Conservation (phyloP, 768 basidiomycete species). For the Boletellus ananas region DNA sequence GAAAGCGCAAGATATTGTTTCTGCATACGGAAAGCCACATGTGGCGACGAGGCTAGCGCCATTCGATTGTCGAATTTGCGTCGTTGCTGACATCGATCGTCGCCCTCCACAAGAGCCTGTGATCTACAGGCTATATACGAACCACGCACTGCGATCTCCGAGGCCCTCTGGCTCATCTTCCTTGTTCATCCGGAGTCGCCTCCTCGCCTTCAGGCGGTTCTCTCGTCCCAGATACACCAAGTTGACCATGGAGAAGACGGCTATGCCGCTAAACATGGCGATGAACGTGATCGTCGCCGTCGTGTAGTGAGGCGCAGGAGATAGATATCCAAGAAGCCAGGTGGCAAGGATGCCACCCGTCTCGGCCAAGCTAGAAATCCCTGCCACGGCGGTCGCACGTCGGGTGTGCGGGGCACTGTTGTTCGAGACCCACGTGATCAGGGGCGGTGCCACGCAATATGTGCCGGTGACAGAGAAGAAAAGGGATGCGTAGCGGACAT, state of each 20-base stretch:
- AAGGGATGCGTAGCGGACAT: slow-evolving; percentile 51
- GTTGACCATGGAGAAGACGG: slow-evolving; percentile 36
- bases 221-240: slow-evolving; percentile 38
- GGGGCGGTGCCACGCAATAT: slow-evolving; percentile 45
- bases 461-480: slow-evolving; percentile 53
- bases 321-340: slow-evolving; percentile 53
- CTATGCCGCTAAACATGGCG: slow-evolving; percentile 38
- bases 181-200: slow-evolving; percentile 29
- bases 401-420: slow-evolving; percentile 55
- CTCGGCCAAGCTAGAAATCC: slow-evolving; percentile 54
- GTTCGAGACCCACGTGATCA: slow-evolving; percentile 57
- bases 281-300: slow-evolving; percentile 39
- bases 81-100: no score
- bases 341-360: slow-evolving; percentile 56
- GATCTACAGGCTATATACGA: slow-evolving; percentile 43
- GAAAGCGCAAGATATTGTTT: no score
- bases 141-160: slow-evolving; percentile 57
- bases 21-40: no score
- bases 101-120: no score
- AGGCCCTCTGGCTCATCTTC: slow-evolving; percentile 40
- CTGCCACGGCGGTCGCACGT: slow-evolving; percentile 55
- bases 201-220: slow-evolving; percentile 44
- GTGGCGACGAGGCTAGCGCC: no score
- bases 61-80: no score
- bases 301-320: slow-evolving; percentile 46